Evolutionary conservation across 2,329 filamentous ascomycete genomes (phyloP).

Genomic region (Xylariaceae sp.): DNA sequence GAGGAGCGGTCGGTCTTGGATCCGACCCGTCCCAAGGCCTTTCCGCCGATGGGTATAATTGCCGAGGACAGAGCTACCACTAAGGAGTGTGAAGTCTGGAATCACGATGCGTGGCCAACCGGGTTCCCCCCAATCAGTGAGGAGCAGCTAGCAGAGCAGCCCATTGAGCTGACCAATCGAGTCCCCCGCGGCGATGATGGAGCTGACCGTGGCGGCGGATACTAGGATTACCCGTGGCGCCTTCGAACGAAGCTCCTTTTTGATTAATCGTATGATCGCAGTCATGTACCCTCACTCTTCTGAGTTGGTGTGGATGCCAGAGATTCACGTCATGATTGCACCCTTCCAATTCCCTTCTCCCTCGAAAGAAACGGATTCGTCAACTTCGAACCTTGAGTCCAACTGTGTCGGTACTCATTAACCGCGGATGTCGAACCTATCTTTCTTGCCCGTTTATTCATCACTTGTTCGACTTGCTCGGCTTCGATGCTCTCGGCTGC

Average conservation of each 20-base stretch:
- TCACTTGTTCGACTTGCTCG: background rate
- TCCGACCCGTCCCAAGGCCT: conserved; percentile 14
- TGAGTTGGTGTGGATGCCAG: too few species aligned
- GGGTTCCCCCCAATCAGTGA: conserved; percentile 35
- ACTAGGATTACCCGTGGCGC: conserved; percentile 22
- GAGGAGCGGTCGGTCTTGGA: conserved; percentile 37
- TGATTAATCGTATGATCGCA: background rate
- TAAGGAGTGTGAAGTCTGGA: conserved; percentile 26
- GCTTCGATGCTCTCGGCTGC: background rate
- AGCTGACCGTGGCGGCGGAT: conserved; percentile 6
- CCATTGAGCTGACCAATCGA: conserved; percentile 24
- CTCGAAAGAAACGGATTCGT: too few species aligned
- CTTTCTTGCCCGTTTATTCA: background rate
- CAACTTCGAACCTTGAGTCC: background rate
- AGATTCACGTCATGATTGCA: too few species aligned
- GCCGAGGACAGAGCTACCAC: conserved; percentile 35
- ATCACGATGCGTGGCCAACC: conserved; percentile 33
- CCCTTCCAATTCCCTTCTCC: too few species aligned
- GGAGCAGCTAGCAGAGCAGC: conserved; percentile 28
- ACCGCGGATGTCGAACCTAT: background rate
- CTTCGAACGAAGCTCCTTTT: conserved; percentile 7
- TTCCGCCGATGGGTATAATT: conserved; percentile 38
- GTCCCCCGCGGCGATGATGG: conserved; percentile 37
- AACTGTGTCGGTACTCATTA: background rate
- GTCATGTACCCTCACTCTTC: background rate